Evolutionary conservation across 306 rosid genomes (phyloP), one percentile per base, ranked within the genome.

Genomic region (Ammopiptanthus mongolicus): DNA sequence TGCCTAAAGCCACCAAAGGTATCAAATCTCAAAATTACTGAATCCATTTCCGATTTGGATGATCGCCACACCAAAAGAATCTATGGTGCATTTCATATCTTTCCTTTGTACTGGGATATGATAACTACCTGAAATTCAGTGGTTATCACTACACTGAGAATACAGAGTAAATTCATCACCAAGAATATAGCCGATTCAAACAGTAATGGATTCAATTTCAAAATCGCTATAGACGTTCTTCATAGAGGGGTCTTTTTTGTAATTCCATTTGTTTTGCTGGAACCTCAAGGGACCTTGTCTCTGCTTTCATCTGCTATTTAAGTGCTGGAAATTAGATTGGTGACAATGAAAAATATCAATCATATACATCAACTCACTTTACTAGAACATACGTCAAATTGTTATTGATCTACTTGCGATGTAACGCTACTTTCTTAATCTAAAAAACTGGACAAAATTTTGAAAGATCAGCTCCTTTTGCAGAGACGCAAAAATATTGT

Each of bases 381-480:
- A n/a, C n/a, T n/a, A n/a, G n/a, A 58, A 25, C 47, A 51, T 10
- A 65, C 1, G n/a, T 29, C 61, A 52, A 42, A 56, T 62, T 22
- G 73, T 0, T 5, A 37, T 64, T n/a, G n/a, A n/a, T 64, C 58
- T 36, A 17, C 42, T 60, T 31, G 50, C 61, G 56, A 75, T 47
- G 53, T 17, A 51, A 57, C 61, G 28, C 47, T 57, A 56, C 51
- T 46, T 52, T 75, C 78, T 9, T 41, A 53, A 46, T 23, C 71
- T 34, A 29, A 80, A 29, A 29, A 31, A 66, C 28, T 22, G 74
- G 68, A 73, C 65, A 78, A 46, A 80, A 62, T 62, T 51, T 61
- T 31, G 31, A 63, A 68, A 34, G 51, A 63, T 47, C 17, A 56
- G 83, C 57, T 78, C 46, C 74, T 69, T 61, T 23, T 33, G 17